Base-by-base conservation (phyloP, 148 eudicot species). In the Silene conica region DNA sequence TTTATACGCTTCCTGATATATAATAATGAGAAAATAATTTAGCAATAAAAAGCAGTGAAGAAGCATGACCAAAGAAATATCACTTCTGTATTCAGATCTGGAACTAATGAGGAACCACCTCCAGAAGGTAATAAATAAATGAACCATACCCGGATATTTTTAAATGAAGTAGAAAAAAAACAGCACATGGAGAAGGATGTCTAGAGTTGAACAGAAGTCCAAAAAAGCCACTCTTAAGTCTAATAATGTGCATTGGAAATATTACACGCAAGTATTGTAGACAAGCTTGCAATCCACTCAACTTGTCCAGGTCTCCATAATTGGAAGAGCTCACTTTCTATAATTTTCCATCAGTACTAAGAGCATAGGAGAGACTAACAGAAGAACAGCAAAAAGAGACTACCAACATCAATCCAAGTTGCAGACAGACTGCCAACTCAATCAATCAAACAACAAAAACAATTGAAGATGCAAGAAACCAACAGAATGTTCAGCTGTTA, bases 1-100 rank as follows among this genome's bases (percentile, higher is more conserved):
- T 79, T 88, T 91, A 77, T 93, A 84, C 63, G 88, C 91, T 74
- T 93, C 98, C 98, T 93, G 83, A 18, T 83, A 76, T 69, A 71
- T 56, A 55, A 55, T 7, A 63, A 38, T 11, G 18, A 21, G 46
- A 28, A 23, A 54, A 56, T 0, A 8, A 9, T 63, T 71, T 16
- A 77, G 72, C 48, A 19, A 52, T 71, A 41, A 11, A 52, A 77
- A 70, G 34, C 69, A 8, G 48, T 54, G 31, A 43, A 41, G 18
- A 52, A 21, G 55, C 63, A 69, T 48, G 20, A 70, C 31, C 64
- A 45, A 15, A 31, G 25, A 56, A 63, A 26, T 64, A 59, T 10
- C 25, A 11, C 66, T 64, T 56, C n/a, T 22, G 66, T 71, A 15
- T 62, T 19, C 19, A 57, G n/a, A 72, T 56, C 19, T 13, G 20